These are phyloP conservation scores for Glycine tomentella DNA, from an alignment of 306 rosid species.

Conservation along the genomic window DNA sequence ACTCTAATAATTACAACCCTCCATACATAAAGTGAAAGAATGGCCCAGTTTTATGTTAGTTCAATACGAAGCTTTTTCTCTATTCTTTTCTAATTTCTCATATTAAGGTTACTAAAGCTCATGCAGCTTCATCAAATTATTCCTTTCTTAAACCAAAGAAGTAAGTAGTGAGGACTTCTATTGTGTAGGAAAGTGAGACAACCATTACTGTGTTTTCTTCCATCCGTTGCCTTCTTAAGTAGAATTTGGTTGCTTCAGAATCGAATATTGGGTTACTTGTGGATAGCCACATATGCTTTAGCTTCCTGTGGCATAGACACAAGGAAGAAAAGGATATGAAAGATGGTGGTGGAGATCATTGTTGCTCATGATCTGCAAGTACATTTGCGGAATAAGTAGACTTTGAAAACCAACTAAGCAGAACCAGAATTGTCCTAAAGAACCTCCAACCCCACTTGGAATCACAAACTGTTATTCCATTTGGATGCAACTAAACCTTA, in stretches of 20 bases:
- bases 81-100: conserved; percentile 27
- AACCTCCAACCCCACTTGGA: conserved; percentile 77
- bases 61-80: conserved; percentile 53
- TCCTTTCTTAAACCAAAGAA: conserved; percentile 66
- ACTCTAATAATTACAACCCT: neutral
- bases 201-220: conserved; percentile 38
- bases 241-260: conserved; percentile 70
- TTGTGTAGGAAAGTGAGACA: conserved; percentile 48
- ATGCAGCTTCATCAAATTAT: conserved; percentile 75
- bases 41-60: conserved; percentile 39
- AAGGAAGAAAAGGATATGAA: conserved; percentile 62
- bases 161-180: conserved; percentile 40
- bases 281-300: conserved; percentile 47
- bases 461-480: conserved; percentile 58
- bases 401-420: conserved; percentile 63
- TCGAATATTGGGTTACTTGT: conserved; percentile 71
- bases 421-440: conserved; percentile 67
- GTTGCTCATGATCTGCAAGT: conserved; percentile 73
- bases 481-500: conserved; percentile 54
- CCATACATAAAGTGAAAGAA: conserved; percentile 9
- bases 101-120: conserved; percentile 37
- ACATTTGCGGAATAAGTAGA: conserved; percentile 68
- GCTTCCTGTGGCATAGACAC: conserved; percentile 51
- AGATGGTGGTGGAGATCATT: conserved; percentile 65
- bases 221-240: conserved; percentile 49